Conservation (phyloP, 345 rosid genomes). For the Angophora floribunda region DNA sequence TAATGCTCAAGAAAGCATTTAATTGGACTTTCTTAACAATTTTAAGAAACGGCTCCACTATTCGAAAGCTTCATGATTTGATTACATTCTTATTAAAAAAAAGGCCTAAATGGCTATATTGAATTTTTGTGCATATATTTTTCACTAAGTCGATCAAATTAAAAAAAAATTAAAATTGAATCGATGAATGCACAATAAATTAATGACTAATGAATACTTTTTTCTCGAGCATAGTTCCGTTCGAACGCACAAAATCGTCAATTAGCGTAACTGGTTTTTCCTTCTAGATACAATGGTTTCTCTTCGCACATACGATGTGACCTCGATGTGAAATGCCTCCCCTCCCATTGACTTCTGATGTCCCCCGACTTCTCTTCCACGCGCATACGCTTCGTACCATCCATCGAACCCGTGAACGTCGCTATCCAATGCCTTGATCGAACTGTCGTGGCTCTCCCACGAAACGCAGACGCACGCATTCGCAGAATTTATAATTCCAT, state of each 20-base stretch:
- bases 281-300: neutral
- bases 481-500: neutral
- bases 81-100: neutral
- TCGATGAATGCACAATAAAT: fast-evolving
- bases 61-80: neutral
- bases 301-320: neutral
- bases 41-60: neutral
- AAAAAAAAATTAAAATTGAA: neutral
- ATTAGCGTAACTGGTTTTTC: neutral
- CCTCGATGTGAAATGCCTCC: neutral
- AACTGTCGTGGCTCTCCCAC: neutral
- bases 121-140: neutral
- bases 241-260: neutral
- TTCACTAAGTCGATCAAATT: neutral
- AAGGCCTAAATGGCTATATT: neutral
- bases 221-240: neutral
- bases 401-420: neutral
- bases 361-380: neutral
- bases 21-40: neutral
- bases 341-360: neutral
- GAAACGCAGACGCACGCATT: neutral
- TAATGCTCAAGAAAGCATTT: neutral
- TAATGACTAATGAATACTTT: neutral
- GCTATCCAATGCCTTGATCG: neutral
- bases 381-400: neutral